phyloP scores from a whole-genome alignment of 148 eudicot genomes.

The Fagopyrum esculentum region DNA sequence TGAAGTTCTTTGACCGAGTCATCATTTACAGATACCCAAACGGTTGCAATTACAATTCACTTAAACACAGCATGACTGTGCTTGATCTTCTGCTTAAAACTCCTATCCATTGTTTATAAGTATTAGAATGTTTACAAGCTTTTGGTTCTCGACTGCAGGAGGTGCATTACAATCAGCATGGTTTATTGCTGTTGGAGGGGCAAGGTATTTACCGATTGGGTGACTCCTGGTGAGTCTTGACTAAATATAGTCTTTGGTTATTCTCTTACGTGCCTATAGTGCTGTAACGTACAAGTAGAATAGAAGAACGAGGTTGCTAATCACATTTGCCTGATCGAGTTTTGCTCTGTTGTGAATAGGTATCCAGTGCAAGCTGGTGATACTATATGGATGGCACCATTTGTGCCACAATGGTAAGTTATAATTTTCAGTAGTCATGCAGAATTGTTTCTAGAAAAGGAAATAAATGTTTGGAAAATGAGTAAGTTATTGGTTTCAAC shows the following conservation, averaged over 20 bases:
- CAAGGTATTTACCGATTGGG: constrained; percentile 93
- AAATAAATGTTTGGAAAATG: constrained; percentile 7
- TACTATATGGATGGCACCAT: constrained; percentile 98
- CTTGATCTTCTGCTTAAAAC: not conserved
- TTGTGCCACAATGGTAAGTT: constrained; percentile 95
- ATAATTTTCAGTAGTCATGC: not conserved
- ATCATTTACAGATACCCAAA: not conserved
- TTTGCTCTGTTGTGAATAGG: constrained; percentile 34
- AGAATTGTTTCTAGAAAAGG: constrained; percentile 4
- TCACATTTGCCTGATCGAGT: not conserved
- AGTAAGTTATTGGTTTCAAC: constrained; percentile 4
- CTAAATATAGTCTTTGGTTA: not conserved
- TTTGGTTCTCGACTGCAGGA: constrained; percentile 45
- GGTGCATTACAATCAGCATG: constrained; percentile 96
- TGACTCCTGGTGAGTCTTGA: constrained; percentile 64
- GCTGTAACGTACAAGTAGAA: not conserved
- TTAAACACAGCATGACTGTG: not conserved
- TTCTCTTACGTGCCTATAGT: not conserved
- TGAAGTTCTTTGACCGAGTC: not conserved
- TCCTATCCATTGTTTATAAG: not conserved
- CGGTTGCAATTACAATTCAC: not conserved
- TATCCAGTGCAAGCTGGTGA: constrained; percentile 96
- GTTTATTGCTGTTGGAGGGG: constrained; percentile 85
- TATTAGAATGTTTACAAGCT: not conserved
- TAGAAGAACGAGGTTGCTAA: not conserved